phyloP scores from a whole-genome alignment of 1,139 yeast species.

The Magnusiomyces sp. region DNA sequence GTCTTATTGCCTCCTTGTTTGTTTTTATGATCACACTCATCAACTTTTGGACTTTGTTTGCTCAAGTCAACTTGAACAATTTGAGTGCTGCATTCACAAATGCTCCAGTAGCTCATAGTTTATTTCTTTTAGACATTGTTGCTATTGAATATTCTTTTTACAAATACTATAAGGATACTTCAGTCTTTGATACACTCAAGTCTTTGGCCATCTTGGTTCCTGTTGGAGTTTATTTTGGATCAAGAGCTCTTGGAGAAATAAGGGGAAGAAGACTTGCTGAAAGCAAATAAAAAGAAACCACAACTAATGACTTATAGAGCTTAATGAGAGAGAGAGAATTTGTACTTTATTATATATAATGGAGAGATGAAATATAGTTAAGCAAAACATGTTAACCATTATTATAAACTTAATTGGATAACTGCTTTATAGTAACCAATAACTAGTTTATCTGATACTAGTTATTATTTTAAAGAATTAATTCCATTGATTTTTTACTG shows the following conservation, averaged over 20 bases:
- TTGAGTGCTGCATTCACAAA: conserved; percentile 22
- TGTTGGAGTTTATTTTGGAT: conserved; percentile 58
- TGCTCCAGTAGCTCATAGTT: conserved; percentile 33
- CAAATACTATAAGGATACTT: conserved; percentile 59
- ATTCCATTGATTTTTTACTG: no score
- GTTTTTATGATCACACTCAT: conserved; percentile 28
- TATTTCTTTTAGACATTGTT: conserved; percentile 46
- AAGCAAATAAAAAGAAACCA: conserved; percentile 12
- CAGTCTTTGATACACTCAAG: conserved; percentile 63
- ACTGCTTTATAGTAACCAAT: no score
- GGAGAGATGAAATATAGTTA: background rate
- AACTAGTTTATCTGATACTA: no score
- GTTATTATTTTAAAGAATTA: no score
- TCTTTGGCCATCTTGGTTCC: conserved; percentile 45
- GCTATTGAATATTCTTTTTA: conserved; percentile 57
- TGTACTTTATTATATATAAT: background rate
- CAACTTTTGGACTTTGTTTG: conserved; percentile 19
- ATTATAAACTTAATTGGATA: no score
- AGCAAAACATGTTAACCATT: background rate
- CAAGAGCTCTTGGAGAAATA: conserved; percentile 44
- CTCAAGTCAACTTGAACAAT: conserved; percentile 19
- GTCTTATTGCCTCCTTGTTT: conserved; percentile 42
- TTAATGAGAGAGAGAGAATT: no score
- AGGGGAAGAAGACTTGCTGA: conserved; percentile 20
- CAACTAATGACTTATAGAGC: background rate